phyloP scores from a whole-genome alignment of 2,329 filamentous ascomycete species.

The Fusarium pseudograminearum region DNA sequence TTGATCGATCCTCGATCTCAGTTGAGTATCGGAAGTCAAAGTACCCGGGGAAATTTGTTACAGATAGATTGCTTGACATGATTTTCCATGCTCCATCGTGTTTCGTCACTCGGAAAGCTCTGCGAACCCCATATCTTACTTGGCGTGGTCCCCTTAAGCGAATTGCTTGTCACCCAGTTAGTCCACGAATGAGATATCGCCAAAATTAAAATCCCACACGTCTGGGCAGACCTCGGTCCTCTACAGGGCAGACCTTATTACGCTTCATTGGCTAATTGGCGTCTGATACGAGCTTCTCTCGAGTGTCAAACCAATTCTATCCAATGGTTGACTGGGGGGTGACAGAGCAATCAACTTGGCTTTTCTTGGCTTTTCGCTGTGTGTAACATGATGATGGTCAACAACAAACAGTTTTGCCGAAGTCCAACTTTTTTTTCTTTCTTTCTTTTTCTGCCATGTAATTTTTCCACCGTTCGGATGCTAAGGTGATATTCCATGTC shows the following conservation, averaged over 20 bases:
- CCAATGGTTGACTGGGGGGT: conserved; percentile 27
- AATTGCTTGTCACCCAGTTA: conserved; percentile 21
- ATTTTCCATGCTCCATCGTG: conserved; percentile 17
- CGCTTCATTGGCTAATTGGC: conserved; percentile 8
- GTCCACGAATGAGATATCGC: conserved; percentile 40
- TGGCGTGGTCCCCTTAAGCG: conserved; percentile 19
- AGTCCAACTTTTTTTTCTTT: neutral
- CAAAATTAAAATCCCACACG: conserved; percentile 14
- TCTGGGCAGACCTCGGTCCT: conserved; percentile 18
- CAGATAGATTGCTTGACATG: conserved; percentile 34
- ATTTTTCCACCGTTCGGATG: conserved; percentile 35
- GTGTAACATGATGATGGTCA: conserved; percentile 23
- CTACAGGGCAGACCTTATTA: conserved; percentile 4
- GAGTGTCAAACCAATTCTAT: conserved; percentile 10
- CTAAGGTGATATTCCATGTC: neutral
- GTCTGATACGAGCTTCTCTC: conserved; percentile 14
- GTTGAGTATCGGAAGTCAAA: conserved; percentile 29
- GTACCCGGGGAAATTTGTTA: conserved; percentile 34
- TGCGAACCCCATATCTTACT: conserved; percentile 34
- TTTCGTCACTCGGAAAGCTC: conserved; percentile 37
- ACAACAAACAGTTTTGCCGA: conserved; percentile 26
- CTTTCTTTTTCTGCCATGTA: conserved; percentile 2
- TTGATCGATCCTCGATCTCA: conserved; percentile 21
- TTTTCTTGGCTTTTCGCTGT: conserved; percentile 30
- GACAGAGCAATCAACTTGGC: conserved; percentile 24